A percentile compares a stretch with the other conserved stretches of the same genome.
These are phyloP conservation scores for Scedosporium aurantiacum DNA, from an alignment of 2,329 filamentous ascomycete genomes.

Conservation along the genomic window DNA sequence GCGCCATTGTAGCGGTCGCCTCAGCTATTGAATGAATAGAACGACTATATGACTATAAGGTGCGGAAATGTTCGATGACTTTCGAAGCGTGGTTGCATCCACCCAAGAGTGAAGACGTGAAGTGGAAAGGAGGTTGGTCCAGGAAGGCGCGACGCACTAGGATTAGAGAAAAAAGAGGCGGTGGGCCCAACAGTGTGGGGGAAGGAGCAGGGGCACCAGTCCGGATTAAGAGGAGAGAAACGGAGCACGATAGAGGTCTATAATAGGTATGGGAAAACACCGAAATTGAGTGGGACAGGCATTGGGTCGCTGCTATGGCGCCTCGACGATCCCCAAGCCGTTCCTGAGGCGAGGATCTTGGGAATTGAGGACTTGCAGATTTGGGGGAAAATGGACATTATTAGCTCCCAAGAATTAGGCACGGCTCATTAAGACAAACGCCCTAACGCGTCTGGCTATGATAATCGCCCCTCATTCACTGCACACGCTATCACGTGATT, in stretches of 20 bases:
- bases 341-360: neutral
- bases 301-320: neutral
- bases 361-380: neutral
- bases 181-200: neutral
- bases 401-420: neutral
- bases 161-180: neutral
- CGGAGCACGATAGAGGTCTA: neutral
- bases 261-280: neutral
- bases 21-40: neutral
- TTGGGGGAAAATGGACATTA: neutral
- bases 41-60: neutral
- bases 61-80: no score
- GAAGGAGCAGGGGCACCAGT: neutral
- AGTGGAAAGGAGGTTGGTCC: neutral
- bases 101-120: no score
- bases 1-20: neutral
- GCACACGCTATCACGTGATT: neutral
- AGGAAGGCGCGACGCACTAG: neutral
- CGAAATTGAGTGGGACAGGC: neutral
- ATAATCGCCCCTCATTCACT: neutral
- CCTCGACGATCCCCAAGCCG: neutral
- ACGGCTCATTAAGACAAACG: neutral
- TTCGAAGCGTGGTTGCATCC: no score
- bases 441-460: neutral
- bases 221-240: neutral